Evolutionary conservation across 1,139 yeast genomes (phyloP), one percentile per base, ranked within the genome.

Genomic region (Hyphopichia buzzinii): DNA sequence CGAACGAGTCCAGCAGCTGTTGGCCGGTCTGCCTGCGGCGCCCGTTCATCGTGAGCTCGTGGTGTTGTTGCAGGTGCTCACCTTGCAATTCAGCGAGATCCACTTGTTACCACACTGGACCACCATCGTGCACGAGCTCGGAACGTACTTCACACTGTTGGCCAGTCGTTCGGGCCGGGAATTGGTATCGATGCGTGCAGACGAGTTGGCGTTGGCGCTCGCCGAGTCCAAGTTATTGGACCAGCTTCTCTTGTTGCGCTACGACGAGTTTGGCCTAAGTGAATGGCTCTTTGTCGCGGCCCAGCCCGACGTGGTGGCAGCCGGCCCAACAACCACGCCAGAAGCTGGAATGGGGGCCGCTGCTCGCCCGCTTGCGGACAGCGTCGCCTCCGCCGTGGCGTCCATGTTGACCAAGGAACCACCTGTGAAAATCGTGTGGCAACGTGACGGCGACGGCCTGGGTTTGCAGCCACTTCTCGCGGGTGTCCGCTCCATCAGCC

Each of bases 261-360:
- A 72, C 36, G 97, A 89, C 52, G 96, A 88, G 37, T 90, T 92
- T 58, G 83, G 81, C 49, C 59, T 84, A 46, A 72, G 77, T 47
- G 92, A 87, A 50, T 92, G 97, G 97, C 65, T 90, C 1, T 92
- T 88, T 56, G 75, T 90, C 11, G 74, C 83, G 24, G 86, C 84
- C 46, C 80, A 77, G 17, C 74, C 83, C 26, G 89, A 84, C 44
- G 80, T 86, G 8, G 70, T 79, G 23, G n/a, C n/a, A n/a, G 74
- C 72, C 47, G 60, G 68, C 8, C 50, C 47, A 4, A n/a, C n/a
- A n/a, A n/a, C n/a, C n/a, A n/a, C n/a, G n/a, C n/a, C n/a, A n/a
- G n/a, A n/a, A n/a, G 44, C 58, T 3, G 59, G 72, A 42, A 10
- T 7, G 23, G 8, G 10, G 23, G 23, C 8, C 23, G 23, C 6